Base-by-base conservation (phyloP, 257 asterid species). In the Forsythia suspensa region DNA sequence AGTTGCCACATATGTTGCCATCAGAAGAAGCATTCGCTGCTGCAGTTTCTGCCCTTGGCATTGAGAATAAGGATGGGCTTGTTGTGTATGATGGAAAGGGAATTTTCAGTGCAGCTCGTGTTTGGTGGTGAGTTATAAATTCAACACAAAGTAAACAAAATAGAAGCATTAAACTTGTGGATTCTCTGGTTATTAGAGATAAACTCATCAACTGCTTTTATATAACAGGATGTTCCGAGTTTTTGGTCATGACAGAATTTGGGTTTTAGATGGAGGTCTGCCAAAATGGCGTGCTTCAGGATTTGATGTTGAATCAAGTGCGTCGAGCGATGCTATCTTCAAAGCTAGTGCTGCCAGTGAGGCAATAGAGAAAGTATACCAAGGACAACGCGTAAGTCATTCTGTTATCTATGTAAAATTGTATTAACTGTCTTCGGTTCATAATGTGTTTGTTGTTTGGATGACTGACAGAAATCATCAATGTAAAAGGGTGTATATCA, bases 261-360 rank as follows among this genome's bases (percentile, higher is more conserved):
- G 99, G 97, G 99, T 94, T 82, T 89, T 96, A 85, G 98, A 96
- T 79, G 97, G 99, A 75, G 98, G 98, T 69, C 85, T 95, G 81
- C 95, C 99, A 8, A 93, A 93, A 76, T 95, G 99, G 99, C 97
- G 99, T 79, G 93, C 91, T 52, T 86, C 97, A 43, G 99, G 96
- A 79, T 88, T 80, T 79, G 92, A 88, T 77, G 92, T 88, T 51
- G 99, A 96, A 88, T 96, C 99, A 74, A 96, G 99, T 82, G 99
- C 99, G 8, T 94, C 99, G 61, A 82, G 98, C 77, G 98, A 94
- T 87, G 88, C 92, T 74, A 96, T 96, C 84, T 84, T 96, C 86
- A 96, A 96, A 87, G 98, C 97, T 77, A 96, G 99, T 82, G 98
- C 98, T 81, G 99, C 99, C 37, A 96, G 95, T 81, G 99, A 94